Percentiles rank a stretch among this genome's conserved stretches.
Conservation (phyloP, 163 green algal genomes). For the Prototheca cutis region DNA sequence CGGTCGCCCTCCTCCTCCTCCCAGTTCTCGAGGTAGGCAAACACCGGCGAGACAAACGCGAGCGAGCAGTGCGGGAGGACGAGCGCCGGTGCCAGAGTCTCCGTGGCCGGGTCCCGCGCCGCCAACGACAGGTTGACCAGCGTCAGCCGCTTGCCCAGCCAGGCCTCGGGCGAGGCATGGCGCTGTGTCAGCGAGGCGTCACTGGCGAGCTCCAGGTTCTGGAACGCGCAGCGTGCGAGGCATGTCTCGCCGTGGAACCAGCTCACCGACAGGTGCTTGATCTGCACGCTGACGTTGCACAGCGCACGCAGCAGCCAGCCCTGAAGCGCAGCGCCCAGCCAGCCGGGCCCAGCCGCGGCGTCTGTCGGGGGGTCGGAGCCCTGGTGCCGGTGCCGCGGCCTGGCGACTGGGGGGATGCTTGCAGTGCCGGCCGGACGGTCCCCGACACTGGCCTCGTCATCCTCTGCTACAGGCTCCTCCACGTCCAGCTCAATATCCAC, state of each 20-base stretch:
- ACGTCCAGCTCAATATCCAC: neutral
- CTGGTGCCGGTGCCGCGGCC: too few relatives aligned
- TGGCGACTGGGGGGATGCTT: too few relatives aligned
- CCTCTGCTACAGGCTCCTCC: neutral
- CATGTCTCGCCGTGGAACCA: neutral
- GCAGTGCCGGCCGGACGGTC: too few relatives aligned
- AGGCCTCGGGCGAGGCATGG: conserved; percentile 27
- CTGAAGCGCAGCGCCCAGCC: conserved; percentile 31
- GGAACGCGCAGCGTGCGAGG: neutral
- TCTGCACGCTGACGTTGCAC: conserved; percentile 18
- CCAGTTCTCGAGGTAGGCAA: conserved; percentile 10
- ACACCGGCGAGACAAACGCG: neutral
- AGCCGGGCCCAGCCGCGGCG: conserved; percentile 1
- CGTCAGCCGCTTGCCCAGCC: conserved; percentile 32
- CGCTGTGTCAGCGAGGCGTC: too few relatives aligned
- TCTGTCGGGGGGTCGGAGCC: neutral
- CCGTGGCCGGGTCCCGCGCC: too few relatives aligned
- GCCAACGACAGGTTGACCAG: conserved; percentile 17
- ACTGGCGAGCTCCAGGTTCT: conserved; percentile 9
- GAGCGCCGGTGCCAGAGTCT: too few relatives aligned
- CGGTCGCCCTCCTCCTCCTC: neutral
- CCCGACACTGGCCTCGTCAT: neutral
- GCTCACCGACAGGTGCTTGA: conserved; percentile 1
- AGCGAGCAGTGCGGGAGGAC: neutral
- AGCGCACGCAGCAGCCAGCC: conserved; percentile 25